Evolutionary conservation across 2,329 filamentous ascomycete species (phyloP).

Genomic region (Colletotrichum brevisporum): DNA sequence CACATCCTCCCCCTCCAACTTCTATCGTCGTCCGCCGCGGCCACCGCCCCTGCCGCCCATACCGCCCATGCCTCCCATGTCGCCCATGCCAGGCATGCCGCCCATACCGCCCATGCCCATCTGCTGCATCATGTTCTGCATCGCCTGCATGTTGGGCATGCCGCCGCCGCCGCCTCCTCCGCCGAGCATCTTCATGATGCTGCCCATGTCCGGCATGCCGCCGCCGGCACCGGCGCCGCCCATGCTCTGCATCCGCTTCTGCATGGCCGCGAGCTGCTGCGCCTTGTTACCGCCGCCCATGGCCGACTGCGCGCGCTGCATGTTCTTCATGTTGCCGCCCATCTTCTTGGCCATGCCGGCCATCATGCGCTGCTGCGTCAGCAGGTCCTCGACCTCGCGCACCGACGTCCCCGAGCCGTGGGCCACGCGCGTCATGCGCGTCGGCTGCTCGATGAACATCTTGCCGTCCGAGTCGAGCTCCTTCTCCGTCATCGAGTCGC

Average conservation of each 20-base stretch:
- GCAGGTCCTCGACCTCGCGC: conserved; percentile 91
- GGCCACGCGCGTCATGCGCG: conserved; percentile 92
- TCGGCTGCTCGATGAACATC: conserved; percentile 91
- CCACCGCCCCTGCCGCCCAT: conserved; percentile 65
- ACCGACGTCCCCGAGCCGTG: conserved; percentile 92
- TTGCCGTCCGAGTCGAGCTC: conserved; percentile 97
- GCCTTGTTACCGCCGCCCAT: conserved; percentile 93
- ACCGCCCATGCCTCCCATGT: conserved; percentile 72
- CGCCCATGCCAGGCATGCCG: conserved; percentile 66
- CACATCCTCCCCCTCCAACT: conserved; percentile 63
- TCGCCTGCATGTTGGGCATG: conserved; percentile 80
- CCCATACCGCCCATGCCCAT: conserved; percentile 80
- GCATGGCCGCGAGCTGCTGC: conserved; percentile 96
- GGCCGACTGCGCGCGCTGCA: conserved; percentile 92
- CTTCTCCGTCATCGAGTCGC: conserved; percentile 97
- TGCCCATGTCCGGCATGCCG: conserved; percentile 65
- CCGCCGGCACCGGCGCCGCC: conserved; percentile 78
- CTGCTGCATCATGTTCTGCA: conserved; percentile 85
- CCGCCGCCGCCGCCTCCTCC: conserved; percentile 73
- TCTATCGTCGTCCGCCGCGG: conserved; percentile 78
- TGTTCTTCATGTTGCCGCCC: conserved; percentile 97
- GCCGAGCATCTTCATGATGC: conserved; percentile 93
- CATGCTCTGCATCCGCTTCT: conserved; percentile 94
- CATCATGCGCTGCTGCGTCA: conserved; percentile 99
- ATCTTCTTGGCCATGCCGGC: conserved; percentile 99